Percentiles rank a stretch among this genome's conserved stretches.
Evolutionary conservation across 2,329 filamentous ascomycete genomes (phyloP).

Genomic region (Colletotrichum sp.): DNA sequence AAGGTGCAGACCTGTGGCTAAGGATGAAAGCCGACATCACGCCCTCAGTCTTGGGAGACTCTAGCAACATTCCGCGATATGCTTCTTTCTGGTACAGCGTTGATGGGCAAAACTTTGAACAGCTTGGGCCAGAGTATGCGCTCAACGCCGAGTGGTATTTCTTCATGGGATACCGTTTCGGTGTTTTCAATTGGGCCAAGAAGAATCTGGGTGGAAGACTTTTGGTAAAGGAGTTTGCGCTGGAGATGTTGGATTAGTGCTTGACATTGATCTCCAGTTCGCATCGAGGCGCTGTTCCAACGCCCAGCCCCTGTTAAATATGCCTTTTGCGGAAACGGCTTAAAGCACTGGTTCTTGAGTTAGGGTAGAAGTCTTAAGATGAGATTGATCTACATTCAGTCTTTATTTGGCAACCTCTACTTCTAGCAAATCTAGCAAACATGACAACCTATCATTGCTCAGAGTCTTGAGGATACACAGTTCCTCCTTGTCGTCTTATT

Average conservation of each 20-base stretch:
- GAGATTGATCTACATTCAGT: rapidly evolving
- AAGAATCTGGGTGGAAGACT: constrained; percentile 24
- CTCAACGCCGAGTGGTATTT: constrained; percentile 46
- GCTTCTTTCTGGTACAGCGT: constrained; percentile 41
- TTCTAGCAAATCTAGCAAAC: background rate
- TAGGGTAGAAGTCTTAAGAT: rapidly evolving
- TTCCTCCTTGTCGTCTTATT: constrained; percentile 38
- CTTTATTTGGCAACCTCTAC: background rate
- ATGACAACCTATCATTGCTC: background rate
- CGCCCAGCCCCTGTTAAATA: background rate
- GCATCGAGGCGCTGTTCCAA: background rate
- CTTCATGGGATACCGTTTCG: constrained; percentile 54
- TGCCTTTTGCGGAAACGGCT: rapidly evolving
- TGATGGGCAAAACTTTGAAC: constrained; percentile 42
- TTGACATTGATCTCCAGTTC: rapidly evolving
- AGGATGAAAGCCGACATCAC: constrained; percentile 24
- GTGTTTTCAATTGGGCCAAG: constrained; percentile 54
- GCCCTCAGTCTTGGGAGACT: constrained; percentile 15
- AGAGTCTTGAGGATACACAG: constrained; percentile 31
- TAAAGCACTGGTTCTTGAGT: rapidly evolving
- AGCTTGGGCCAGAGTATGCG: constrained; percentile 36
- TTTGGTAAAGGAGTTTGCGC: background rate
- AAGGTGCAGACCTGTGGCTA: constrained; percentile 17
- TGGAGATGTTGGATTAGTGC: background rate
- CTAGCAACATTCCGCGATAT: background rate